Base-by-base conservation (phyloP, 106 monocot species). In the Ottelia alismoides region DNA sequence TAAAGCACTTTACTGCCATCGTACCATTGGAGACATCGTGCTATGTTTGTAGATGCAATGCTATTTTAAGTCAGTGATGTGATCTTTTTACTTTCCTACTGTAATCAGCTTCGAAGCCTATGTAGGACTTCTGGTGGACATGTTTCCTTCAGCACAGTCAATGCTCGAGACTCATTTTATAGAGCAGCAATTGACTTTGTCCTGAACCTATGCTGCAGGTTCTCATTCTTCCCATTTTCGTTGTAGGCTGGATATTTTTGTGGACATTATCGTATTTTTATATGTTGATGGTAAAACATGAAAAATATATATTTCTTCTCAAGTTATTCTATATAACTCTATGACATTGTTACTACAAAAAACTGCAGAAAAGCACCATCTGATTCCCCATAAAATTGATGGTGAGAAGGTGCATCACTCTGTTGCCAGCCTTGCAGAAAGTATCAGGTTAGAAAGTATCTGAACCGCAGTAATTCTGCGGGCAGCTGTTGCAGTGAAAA, bases 141-240 rank as follows among this genome's bases (percentile, higher is more conserved):
- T 53, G 79, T 85, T 49, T 76, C 69, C 14, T 89, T 96, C 66
- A 78, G 65, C 26, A 85, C 85, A 53, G 70, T 18, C 7, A 85
- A 89, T 82, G 67, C 74, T 30, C 85, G 82, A 40, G 82, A 96
- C 68, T 77, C 82, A 12, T 81, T 85, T 61, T 96, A 78, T 56
- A 72, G 84, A 35, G 78, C 96, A 46, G 58, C 88, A 25, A 57
- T 85, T 47, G 70, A 74, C 45, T 84, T 78, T 44, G 69, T 82
- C 30, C 56, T 96, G 19, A 79, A 68, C 30, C 24, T 60, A 48
- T 88, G 88, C 64, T 69, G 45, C 67, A 96, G 78, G 96, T 89
- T n/a, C n/a, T n/a, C n/a, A n/a, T n/a, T n/a, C n/a, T n/a, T n/a
- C n/a, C n/a, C n/a, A n/a, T n/a, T n/a, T n/a, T n/a, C n/a, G n/a